phyloP scores from a whole-genome alignment of 257 asterid genomes.

The Ilex aquifolium region DNA sequence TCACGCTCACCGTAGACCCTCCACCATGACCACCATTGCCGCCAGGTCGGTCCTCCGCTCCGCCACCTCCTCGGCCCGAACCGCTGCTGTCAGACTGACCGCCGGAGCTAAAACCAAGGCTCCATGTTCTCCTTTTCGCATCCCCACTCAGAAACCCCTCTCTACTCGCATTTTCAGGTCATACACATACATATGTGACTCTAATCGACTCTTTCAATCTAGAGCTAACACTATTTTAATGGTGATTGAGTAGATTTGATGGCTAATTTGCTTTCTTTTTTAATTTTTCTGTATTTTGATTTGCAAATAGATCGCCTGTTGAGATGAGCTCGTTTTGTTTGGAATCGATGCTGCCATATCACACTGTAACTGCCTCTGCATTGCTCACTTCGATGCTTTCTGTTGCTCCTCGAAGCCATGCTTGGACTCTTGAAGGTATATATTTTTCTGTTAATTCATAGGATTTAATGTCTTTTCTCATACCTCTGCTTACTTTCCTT shows the following conservation, averaged over 20 bases:
- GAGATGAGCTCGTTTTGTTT: slow-evolving; percentile 26
- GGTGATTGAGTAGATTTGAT: too few species aligned
- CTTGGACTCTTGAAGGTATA: slow-evolving; percentile 32
- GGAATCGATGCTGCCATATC: slow-evolving; percentile 28
- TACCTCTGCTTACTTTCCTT: too few species aligned
- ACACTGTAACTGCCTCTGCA: slow-evolving; percentile 35
- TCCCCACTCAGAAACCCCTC: slow-evolving; percentile 54
- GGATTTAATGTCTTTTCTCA: too few species aligned
- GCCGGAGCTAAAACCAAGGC: slow-evolving; percentile 41
- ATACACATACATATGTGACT: background rate
- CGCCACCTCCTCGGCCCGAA: slow-evolving; percentile 45
- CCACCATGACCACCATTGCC: slow-evolving; percentile 55
- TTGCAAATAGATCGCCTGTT: slow-evolving; percentile 25
- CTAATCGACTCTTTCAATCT: background rate
- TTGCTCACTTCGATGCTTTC: slow-evolving; percentile 34
- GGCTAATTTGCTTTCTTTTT: too few species aligned
- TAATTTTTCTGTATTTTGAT: background rate
- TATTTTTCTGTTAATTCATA: background rate
- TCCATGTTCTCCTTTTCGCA: slow-evolving; percentile 55
- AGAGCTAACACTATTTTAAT: background rate
- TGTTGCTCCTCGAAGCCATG: slow-evolving; percentile 21
- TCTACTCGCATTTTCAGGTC: slow-evolving; percentile 80
- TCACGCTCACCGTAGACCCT: too few species aligned
- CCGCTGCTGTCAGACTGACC: slow-evolving; percentile 40
- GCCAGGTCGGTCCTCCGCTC: slow-evolving; percentile 64